phyloP scores from a whole-genome alignment of 495 filamentous ascomycete genomes.

The Wilcoxina mikolae region DNA sequence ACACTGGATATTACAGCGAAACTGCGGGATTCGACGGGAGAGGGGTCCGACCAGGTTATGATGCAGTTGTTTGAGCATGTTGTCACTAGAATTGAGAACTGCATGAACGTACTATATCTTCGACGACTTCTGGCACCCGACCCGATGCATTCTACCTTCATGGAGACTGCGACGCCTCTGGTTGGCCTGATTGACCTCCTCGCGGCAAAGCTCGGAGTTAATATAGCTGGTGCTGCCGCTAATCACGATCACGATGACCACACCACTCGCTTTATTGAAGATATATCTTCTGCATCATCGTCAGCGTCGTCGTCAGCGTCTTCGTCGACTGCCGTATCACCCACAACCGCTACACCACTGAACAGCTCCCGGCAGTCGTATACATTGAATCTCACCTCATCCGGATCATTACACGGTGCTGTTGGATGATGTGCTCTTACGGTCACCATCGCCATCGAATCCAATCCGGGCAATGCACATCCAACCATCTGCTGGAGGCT shows the following conservation, averaged over 20 bases:
- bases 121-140: slow-evolving; percentile 15
- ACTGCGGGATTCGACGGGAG: slow-evolving; percentile 59
- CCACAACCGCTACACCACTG: slow-evolving; percentile 1
- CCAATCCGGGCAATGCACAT: too few relatives aligned
- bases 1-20: slow-evolving; percentile 68
- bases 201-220: slow-evolving; percentile 16
- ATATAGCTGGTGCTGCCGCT: neutral
- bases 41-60: slow-evolving; percentile 73
- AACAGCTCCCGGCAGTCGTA: neutral
- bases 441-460: too few relatives aligned
- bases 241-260: neutral
- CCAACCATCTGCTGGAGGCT: too few relatives aligned
- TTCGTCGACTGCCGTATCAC: slow-evolving; percentile 1
- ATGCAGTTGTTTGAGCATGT: slow-evolving; percentile 84
- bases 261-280: neutral
- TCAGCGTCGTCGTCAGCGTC: neutral
- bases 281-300: neutral
- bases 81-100: slow-evolving; percentile 70
- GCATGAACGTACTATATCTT: slow-evolving; percentile 23
- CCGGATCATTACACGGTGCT: neutral
- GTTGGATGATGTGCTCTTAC: too few relatives aligned
- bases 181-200: slow-evolving; percentile 14
- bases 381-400: neutral
- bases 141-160: neutral
- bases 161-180: slow-evolving; percentile 10